A percentile compares a stretch with the other conserved stretches of the same genome.
phyloP scores from a whole-genome alignment of 2,329 filamentous ascomycete genomes.

The Chrysosphaeria jannelii region DNA sequence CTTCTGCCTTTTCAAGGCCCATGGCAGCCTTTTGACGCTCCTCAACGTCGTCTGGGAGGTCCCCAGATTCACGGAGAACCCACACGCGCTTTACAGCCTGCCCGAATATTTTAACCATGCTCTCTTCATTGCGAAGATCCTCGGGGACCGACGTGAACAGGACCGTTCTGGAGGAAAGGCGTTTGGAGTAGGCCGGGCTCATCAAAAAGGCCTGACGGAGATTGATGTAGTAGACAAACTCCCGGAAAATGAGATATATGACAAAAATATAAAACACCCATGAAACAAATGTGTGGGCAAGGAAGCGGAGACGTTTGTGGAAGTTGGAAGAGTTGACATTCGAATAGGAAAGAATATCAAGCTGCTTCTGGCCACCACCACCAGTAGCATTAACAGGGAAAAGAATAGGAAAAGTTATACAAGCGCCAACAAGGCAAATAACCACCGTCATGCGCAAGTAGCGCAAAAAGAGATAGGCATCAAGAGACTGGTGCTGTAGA shows the following conservation, averaged over 20 bases:
- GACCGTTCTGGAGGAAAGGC: conserved; percentile 74
- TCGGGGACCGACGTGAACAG: conserved; percentile 65
- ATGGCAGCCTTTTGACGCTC: conserved; percentile 54
- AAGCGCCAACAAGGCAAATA: conserved; percentile 57
- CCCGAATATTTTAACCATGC: conserved; percentile 54
- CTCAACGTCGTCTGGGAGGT: conserved; percentile 53
- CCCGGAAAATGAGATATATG: conserved; percentile 67
- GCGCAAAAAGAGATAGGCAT: conserved; percentile 72
- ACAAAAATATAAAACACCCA: conserved; percentile 74
- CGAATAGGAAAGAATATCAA: conserved; percentile 52
- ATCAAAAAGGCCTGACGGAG: conserved; percentile 77
- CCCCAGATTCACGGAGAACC: conserved; percentile 48
- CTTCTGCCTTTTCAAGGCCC: conserved; percentile 64
- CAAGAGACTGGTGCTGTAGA: conserved; percentile 71
- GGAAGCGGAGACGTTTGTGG: conserved; percentile 33
- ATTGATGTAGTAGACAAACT: conserved; percentile 83
- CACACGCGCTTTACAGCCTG: conserved; percentile 57
- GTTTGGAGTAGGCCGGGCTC: conserved; percentile 52
- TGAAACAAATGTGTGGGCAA: conserved; percentile 50
- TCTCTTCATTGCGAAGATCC: conserved; percentile 46
- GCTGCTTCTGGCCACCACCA: conserved; percentile 26
- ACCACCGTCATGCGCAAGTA: conserved; percentile 50
- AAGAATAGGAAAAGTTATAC: conserved; percentile 65
- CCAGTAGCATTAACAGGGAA: conserved; percentile 72
- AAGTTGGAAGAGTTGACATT: conserved; percentile 29